Base-by-base conservation (phyloP, 345 rosid genomes). In the Salix viminalis region DNA sequence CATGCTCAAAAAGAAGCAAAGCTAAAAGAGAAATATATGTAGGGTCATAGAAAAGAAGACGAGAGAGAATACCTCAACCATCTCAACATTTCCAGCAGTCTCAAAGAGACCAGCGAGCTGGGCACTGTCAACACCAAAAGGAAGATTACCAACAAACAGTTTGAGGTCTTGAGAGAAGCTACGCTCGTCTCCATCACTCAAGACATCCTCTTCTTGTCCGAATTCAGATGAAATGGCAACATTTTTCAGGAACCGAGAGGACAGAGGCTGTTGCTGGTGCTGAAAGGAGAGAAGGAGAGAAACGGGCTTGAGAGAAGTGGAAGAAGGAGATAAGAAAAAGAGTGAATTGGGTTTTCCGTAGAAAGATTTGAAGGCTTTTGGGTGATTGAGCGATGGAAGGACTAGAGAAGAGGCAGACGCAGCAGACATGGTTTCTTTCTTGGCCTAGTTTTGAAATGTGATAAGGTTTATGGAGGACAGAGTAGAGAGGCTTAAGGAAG, bases 141-240 rank as follows among this genome's bases (percentile, higher is more conserved):
- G 97, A 65, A 96, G 97, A 71, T 96, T 96, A 76, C 99, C 99
- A 70, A 96, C 99, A 82, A 96, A 96, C 77, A 96, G 84, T 62
- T 92, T 92, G 52, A 91, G 86, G 89, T 93, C 95, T 7, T 89
- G 83, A 14, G 98, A 87, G 89, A 92, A 88, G 19, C 83, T 82
- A 26, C 82, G 80, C 4, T 76, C 89, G 18, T 81, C 87, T 0
- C 77, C 90, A 28, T 85, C 89, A 72, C 85, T 81, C 30, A 83
- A 67, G 16, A 84, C 76, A 12, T 82, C 96, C 75, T 93, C 96
- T 28, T 93, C 94, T 58, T 88, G 90, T 26, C 85, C 91, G 64
- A 83, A 85, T 11, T 89, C 97, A 3, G 92, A 88, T 0, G 97
- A 85, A 58, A 88, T 73, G 1, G 94, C 87, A 21, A 93, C 99